Evolutionary conservation across 179 eudicot genomes (phyloP).

Genomic region (Gypsophila paniculata): DNA sequence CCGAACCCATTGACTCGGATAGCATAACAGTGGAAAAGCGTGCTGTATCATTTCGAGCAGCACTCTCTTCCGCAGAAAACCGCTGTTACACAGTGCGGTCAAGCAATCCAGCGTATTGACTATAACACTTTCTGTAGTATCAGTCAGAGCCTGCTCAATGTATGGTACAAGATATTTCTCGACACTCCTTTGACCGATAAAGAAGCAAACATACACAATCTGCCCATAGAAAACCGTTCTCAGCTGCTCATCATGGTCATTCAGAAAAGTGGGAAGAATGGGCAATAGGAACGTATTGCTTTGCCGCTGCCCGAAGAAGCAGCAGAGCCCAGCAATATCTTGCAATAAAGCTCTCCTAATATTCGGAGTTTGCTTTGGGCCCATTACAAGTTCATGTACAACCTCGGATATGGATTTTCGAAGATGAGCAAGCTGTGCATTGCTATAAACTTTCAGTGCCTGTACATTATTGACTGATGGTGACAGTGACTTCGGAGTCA

Average conservation of each 20-base stretch:
- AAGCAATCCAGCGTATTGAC: slow-evolving; percentile 89
- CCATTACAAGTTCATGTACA: slow-evolving; percentile 98
- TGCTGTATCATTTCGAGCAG: slow-evolving; percentile 86
- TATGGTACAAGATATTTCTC: slow-evolving; percentile 95
- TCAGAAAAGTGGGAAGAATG: slow-evolving; percentile 91
- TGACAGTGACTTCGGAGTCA: slow-evolving; percentile 37
- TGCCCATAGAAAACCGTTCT: slow-evolving; percentile 85
- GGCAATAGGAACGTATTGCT: slow-evolving; percentile 85
- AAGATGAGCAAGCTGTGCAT: slow-evolving; percentile 71
- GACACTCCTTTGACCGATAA: slow-evolving; percentile 96
- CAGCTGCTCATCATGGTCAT: slow-evolving; percentile 89
- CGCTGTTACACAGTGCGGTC: slow-evolving; percentile 66
- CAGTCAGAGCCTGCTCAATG: slow-evolving; percentile 88
- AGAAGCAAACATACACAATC: slow-evolving; percentile 87
- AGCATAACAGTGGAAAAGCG: slow-evolving; percentile 78
- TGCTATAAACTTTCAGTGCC: slow-evolving; percentile 51
- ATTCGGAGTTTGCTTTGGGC: slow-evolving; percentile 95
- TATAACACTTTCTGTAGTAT: slow-evolving; percentile 85
- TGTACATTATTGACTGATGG: slow-evolving; percentile 43
- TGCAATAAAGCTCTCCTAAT: slow-evolving; percentile 94
- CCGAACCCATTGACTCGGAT: slow-evolving; percentile 95
- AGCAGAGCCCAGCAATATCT: slow-evolving; percentile 85
- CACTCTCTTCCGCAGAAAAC: slow-evolving; percentile 68
- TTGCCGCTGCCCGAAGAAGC: slow-evolving; percentile 97
- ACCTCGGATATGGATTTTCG: slow-evolving; percentile 91